These are phyloP conservation scores for Talinum fruticosum DNA, from an alignment of 148 eudicot species.

Conservation along the genomic window DNA sequence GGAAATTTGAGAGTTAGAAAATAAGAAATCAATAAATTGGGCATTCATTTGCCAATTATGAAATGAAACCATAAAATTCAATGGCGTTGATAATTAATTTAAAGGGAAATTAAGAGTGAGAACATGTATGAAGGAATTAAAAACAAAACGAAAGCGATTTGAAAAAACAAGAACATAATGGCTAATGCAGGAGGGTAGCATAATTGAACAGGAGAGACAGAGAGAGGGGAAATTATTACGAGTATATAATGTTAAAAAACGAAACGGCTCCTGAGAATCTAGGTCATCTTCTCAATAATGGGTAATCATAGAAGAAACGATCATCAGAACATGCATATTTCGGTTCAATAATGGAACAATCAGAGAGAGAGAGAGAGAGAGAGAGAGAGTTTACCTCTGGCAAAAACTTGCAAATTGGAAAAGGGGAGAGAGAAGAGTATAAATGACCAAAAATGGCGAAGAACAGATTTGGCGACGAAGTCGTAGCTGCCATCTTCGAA, in stretches of 20 bases:
- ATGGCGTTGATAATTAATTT: no score
- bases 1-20: background rate
- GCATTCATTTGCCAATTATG: no score
- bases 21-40: background rate
- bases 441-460: conserved; percentile 21
- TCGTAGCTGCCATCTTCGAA: conserved; percentile 3
- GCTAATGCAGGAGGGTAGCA: background rate
- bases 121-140: background rate
- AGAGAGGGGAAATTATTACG: conserved; percentile 10
- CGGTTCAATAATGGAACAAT: conserved; percentile 25
- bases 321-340: conserved; percentile 11
- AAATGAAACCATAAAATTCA: no score
- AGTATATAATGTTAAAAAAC: conserved; percentile 14
- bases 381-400: conserved; percentile 20
- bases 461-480: conserved; percentile 8
- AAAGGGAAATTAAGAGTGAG: background rate
- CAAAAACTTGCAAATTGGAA: conserved; percentile 13
- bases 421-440: conserved; percentile 6
- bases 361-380: conserved; percentile 6
- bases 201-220: conserved; percentile 4
- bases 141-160: background rate
- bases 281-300: conserved; percentile 14
- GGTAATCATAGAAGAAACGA: conserved; percentile 11
- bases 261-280: conserved; percentile 30
- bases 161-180: background rate